Conservation (phyloP, 2,329 filamentous ascomycete species). For the Penicillium sp. region DNA sequence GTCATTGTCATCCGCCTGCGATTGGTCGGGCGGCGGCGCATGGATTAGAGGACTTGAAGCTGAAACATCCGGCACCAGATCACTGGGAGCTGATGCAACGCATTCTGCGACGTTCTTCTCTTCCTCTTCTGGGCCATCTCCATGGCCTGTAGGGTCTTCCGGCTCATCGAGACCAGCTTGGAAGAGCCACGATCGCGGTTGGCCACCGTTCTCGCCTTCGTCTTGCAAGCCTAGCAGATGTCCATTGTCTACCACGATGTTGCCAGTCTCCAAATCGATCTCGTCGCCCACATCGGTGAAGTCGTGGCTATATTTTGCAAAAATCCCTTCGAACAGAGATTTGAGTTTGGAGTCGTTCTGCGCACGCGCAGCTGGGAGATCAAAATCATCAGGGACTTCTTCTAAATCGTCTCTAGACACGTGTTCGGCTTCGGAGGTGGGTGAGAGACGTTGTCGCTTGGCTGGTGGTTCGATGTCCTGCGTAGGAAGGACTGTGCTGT, state of each 20-base stretch:
- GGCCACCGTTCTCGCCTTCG: conserved; percentile 54
- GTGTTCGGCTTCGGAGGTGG: conserved; percentile 22
- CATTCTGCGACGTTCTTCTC: conserved; percentile 5
- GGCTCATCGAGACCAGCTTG: conserved; percentile 17
- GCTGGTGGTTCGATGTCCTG: conserved; percentile 35
- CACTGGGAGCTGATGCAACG: not conserved
- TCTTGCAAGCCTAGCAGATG: conserved; percentile 69
- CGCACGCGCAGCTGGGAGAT: conserved; percentile 63
- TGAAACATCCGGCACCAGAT: not conserved
- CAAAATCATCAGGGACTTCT: conserved; percentile 43
- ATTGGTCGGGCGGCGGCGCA: not conserved
- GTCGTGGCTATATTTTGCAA: conserved; percentile 82
- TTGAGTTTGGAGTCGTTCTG: conserved; percentile 73
- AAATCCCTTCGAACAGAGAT: conserved; percentile 83
- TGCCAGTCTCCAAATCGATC: conserved; percentile 78
- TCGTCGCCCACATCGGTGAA: conserved; percentile 85
- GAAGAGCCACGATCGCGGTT: conserved; percentile 18
- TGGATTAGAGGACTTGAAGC: not conserved
- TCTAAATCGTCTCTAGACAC: not conserved
- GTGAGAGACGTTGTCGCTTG: conserved; percentile 62
- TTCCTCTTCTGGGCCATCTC: conserved; percentile 1
- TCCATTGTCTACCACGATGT: conserved; percentile 87
- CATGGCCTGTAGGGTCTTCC: conserved; percentile 9
- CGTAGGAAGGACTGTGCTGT: conserved; percentile 2
- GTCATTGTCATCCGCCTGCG: not conserved